A percentile compares a stretch with the other conserved stretches of the same genome.
Conservation (phyloP, 805 yeast species). For the Spathaspora arborariae region DNA sequence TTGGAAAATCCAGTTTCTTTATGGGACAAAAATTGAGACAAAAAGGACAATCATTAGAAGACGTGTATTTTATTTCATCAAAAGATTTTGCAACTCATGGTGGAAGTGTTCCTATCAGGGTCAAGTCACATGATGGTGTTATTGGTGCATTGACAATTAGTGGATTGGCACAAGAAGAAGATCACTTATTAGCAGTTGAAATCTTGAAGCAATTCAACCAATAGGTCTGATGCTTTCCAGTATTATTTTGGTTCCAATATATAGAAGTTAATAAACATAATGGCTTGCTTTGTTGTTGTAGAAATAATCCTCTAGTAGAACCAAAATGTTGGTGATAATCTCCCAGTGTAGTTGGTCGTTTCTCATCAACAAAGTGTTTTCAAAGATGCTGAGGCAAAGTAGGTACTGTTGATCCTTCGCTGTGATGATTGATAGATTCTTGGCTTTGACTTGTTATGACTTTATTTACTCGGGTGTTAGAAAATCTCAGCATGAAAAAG, state of each 20-base stretch:
- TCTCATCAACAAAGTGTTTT: too few relatives aligned
- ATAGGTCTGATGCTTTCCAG: background rate
- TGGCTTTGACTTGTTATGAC: background rate
- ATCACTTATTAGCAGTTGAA: constrained; percentile 45
- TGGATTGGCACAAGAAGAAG: constrained; percentile 54
- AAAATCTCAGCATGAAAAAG: constrained; percentile 1
- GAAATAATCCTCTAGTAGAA: too few relatives aligned
- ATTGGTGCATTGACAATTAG: constrained; percentile 51
- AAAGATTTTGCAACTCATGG: constrained; percentile 51
- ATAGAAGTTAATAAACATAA: background rate
- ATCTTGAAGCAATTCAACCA: constrained; percentile 16
- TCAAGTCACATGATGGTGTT: constrained; percentile 30
- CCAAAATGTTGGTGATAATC: too few relatives aligned
- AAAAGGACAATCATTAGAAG: constrained; percentile 34
- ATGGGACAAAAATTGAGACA: constrained; percentile 41
- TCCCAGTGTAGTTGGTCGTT: too few relatives aligned
- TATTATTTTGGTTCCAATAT: background rate
- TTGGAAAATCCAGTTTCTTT: constrained; percentile 44
- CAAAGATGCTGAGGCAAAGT: too few relatives aligned
- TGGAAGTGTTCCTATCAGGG: constrained; percentile 50
- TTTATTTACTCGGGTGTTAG: background rate
- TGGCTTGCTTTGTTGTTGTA: background rate
- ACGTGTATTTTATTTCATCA: constrained; percentile 36
- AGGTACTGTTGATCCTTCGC: too few relatives aligned
- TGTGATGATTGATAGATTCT: background rate